Evolutionary conservation across 176 grass and related monocot species (phyloP).

Genomic region (Cymbopogon citratus): DNA sequence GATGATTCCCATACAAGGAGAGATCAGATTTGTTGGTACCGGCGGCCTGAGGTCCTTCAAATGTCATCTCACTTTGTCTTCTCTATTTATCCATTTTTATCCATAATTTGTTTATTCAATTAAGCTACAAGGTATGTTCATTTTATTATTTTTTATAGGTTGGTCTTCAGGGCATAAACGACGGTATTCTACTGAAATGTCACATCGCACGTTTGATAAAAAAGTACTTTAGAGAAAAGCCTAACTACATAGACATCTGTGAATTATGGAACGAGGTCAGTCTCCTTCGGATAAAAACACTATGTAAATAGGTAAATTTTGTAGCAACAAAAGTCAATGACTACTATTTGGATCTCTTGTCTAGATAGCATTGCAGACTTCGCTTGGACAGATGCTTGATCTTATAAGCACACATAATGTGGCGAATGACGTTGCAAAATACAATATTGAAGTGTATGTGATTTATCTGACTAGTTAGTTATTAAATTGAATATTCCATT

Average conservation of each 20-base stretch:
- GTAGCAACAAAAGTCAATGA: background rate
- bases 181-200: slow-evolving; percentile 50
- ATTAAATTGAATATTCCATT: background rate
- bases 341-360: background rate
- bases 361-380: slow-evolving; percentile 48
- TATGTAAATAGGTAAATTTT: background rate
- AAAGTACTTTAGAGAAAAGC: slow-evolving; percentile 46
- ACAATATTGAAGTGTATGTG: slow-evolving; percentile 45
- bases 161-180: slow-evolving; percentile 51
- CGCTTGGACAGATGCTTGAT: slow-evolving; percentile 62
- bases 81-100: background rate
- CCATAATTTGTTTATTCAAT: background rate
- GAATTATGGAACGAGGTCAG: slow-evolving; percentile 50
- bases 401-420: slow-evolving; percentile 46
- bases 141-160: slow-evolving; percentile 24
- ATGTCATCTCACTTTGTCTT: background rate
- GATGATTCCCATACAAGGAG: slow-evolving; percentile 55
- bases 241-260: slow-evolving; percentile 30
- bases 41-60: slow-evolving; percentile 35
- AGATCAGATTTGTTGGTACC: slow-evolving; percentile 57
- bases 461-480: background rate
- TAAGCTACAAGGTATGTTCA: background rate
- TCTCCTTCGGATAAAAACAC: background rate
- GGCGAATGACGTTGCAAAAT: slow-evolving; percentile 35
- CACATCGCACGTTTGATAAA: slow-evolving; percentile 32